Evolutionary conservation across 2,329 filamentous ascomycete genomes (phyloP), one percentile per base, ranked within the genome.

Genomic region (Pseudopithomyces chartarum): DNA sequence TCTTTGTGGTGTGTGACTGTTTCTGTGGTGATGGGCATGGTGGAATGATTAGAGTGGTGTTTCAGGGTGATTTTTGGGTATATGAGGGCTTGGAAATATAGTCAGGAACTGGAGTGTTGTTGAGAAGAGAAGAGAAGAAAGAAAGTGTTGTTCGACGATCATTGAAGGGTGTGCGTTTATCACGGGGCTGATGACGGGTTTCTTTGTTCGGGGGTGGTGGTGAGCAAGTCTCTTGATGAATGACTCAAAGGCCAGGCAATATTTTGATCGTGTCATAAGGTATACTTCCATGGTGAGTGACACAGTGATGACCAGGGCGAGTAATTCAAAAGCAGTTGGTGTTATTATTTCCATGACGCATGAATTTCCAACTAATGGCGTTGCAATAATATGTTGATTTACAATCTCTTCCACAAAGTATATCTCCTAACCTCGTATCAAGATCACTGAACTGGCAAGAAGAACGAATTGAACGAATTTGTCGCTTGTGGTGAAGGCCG

Each of bases 1-100:
- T 58, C 57, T 38, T 62, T 55, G 57, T 62, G 59, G 12, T 51
- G 40, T 33, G 57, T 56, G 38, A 60, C 43, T 19, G 47, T 55
- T 1, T 60, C 57, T 10, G 38, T 23, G 49, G 45, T 60, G 54
- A 56, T 15, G 34, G 57, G 51, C 60, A 62, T 62, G 57, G 49
- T 36, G 52, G 52, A 40, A 39, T 17, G 42, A 29, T 12, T 45
- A 33, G 22, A 17, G 6, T 12, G 22, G 29, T 42, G 43, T 20
- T 13, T 7, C 7, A 13, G 13, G 32, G 13, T 13, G 32, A 33
- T 7, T 33, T 33, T 33, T 33, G n/a, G n/a, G n/a, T n/a, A n/a
- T n/a, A n/a, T n/a, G n/a, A n/a, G n/a, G n/a, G n/a, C n/a, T n/a
- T n/a, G n/a, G 26, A 29, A 29, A 36, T 36, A 11, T 36, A 13